These are phyloP conservation scores for Aspergillus bombycis DNA, from an alignment of 2,329 filamentous ascomycete species.

Conservation along the genomic window DNA sequence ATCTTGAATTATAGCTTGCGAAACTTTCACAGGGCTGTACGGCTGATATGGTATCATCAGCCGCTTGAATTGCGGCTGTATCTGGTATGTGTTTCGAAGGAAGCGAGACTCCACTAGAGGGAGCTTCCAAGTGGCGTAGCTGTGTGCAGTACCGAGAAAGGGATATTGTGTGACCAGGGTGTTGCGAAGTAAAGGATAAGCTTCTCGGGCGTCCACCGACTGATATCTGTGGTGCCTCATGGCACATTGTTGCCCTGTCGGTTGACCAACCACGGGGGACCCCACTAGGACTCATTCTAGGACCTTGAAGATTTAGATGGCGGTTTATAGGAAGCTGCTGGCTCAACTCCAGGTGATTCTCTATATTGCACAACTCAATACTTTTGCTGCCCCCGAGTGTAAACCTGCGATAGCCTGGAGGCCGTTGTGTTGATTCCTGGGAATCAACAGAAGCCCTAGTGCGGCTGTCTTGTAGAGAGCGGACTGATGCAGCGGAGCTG, in stretches of 20 bases:
- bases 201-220: constrained; percentile 15
- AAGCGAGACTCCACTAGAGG: not conserved
- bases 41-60: not conserved
- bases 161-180: constrained; percentile 2
- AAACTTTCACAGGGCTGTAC: not conserved
- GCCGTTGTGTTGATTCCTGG: constrained; percentile 22
- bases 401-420: constrained; percentile 16
- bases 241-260: constrained; percentile 18
- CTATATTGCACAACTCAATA: constrained; percentile 9
- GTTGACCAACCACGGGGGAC: constrained; percentile 18
- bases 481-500: constrained; percentile 39
- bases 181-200: constrained; percentile 12
- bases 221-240: constrained; percentile 12
- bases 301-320: constrained; percentile 25
- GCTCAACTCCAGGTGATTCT: not conserved
- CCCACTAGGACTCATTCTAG: constrained; percentile 14
- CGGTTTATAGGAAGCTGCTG: constrained; percentile 20
- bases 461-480: constrained; percentile 30
- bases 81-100: not conserved
- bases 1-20: not conserved
- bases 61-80: not conserved
- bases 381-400: constrained; percentile 19
- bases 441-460: constrained; percentile 32
- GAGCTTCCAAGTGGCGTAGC: constrained; percentile 15
- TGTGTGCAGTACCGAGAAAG: constrained; percentile 19